Evolutionary conservation across 192 early-diverging fungal genomes (phyloP), one percentile per base, ranked within the genome.

Genomic region (Radiomyces spectabilis): DNA sequence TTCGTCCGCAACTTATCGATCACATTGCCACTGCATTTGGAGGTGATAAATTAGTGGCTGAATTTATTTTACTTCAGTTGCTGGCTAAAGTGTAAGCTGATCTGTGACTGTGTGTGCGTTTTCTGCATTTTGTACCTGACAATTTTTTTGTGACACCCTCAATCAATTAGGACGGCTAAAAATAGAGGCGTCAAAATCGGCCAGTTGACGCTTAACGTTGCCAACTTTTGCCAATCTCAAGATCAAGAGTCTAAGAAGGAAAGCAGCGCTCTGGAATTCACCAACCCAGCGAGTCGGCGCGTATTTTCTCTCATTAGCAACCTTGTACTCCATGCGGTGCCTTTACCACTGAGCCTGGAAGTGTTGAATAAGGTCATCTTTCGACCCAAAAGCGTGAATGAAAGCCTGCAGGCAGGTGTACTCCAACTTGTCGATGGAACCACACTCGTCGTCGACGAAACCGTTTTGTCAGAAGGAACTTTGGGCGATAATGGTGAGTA

Each of bases 161-260:
- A n/a, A n/a, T n/a, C n/a, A n/a, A n/a, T n/a, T n/a, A n/a, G 80
- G 16, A 53, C 74, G 29, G 61, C 62, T 5, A 60, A 74, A 18
- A 61, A 51, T 3, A 60, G 57, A 21, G 76, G 61, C 15, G 52
- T 80, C 5, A 79, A 80, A 25, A 73, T 90, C 35, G 88, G 88
- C 25, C 80, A 85, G 57, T 74, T 88, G 26, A 72, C 68, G 49
- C 73, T 90, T 35, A 88, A 86, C 44, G 65, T 90, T 32, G 74
- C 73, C 8, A 75, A 81, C 1, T 61, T 81, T 32, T 75, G 75
- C 6, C 12, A 46, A 1, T 41, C 53, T 8, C 13, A 16, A 37
- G 27, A 33, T 7, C 30, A 40, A 3, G 46, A 64, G 4, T 10
- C 21, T 19, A 37, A 50, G 2, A 25, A 35, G 12, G 52, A 21